Percentiles rank a stretch among this genome's conserved stretches.
Conservation (phyloP, 768 basidiomycete genomes). For the Suillus occidentalis region DNA sequence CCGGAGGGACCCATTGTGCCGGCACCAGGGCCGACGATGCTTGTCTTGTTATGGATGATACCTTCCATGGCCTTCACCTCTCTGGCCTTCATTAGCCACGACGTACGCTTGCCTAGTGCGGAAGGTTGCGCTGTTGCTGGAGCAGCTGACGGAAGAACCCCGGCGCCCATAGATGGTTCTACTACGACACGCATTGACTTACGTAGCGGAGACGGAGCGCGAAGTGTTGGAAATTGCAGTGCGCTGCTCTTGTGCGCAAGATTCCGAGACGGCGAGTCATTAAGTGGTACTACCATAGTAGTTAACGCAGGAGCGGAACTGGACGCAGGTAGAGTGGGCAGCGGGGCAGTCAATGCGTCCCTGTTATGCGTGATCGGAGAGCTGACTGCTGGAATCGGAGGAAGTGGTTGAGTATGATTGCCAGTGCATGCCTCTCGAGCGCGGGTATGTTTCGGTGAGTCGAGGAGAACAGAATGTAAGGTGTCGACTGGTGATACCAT, state of each 20-base stretch:
- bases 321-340: conserved; percentile 18
- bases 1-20: conserved; percentile 6
- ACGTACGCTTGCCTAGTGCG: conserved; percentile 63
- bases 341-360: conserved; percentile 25
- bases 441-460: conserved; percentile 31
- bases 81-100: conserved; percentile 78
- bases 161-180: conserved; percentile 41
- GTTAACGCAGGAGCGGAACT: conserved; percentile 10
- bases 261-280: conserved; percentile 29
- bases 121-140: conserved; percentile 28
- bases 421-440: conserved; percentile 4
- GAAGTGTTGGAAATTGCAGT: conserved; percentile 59
- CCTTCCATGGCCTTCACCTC: conserved; percentile 69
- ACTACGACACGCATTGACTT: conserved; percentile 59
- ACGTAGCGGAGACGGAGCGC: conserved; percentile 65
- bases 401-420: conserved; percentile 23
- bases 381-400: conserved; percentile 4
- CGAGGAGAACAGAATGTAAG: conserved; percentile 40
- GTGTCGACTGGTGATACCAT: conserved; percentile 33
- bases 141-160: conserved; percentile 37
- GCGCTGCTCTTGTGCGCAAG: conserved; percentile 40
- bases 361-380: conserved; percentile 13
- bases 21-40: conserved; percentile 9
- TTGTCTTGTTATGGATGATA: conserved; percentile 37
- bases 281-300: conserved; percentile 36